These are phyloP conservation scores for Akebia trifoliata DNA, from an alignment of 164 flowering plant genomes.

Conservation along the genomic window DNA sequence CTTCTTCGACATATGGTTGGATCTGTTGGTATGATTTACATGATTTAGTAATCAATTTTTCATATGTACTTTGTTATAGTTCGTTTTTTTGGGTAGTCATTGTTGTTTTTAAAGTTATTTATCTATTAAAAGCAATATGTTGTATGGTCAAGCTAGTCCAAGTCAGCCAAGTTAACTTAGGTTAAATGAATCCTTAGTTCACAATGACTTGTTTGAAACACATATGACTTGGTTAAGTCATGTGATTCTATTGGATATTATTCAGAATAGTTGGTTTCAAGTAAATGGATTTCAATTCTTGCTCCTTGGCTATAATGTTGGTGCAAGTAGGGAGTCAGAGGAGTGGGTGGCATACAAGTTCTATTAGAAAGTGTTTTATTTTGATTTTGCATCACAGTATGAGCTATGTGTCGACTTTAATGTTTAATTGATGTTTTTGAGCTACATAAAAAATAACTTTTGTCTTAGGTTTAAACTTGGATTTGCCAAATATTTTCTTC, in stretches of 20 bases:
- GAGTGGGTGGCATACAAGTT: background rate
- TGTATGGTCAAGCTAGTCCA: background rate
- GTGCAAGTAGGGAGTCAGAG: background rate
- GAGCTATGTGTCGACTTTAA: too few relatives aligned
- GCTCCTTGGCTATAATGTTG: background rate
- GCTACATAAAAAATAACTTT: background rate
- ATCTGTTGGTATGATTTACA: slow-evolving; percentile 66
- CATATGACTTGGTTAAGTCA: too few relatives aligned
- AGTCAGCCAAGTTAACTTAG: background rate
- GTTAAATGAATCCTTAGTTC: background rate
- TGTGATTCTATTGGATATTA: too few relatives aligned
- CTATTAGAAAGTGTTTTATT: background rate
- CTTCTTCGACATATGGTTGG: slow-evolving; percentile 92
- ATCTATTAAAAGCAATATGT: background rate
- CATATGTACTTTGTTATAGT: background rate
- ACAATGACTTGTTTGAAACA: background rate
- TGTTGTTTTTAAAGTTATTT: background rate
- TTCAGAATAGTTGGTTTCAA: background rate
- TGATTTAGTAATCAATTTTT: background rate
- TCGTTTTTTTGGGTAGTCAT: background rate
- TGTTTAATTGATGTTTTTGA: background rate
- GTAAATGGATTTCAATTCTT: background rate
- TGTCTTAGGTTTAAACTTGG: too few relatives aligned
- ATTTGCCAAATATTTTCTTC: slow-evolving; percentile 1
- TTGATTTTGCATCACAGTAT: too few relatives aligned